phyloP scores from a whole-genome alignment of 148 eudicot genomes.

The Persicaria maculosa region DNA sequence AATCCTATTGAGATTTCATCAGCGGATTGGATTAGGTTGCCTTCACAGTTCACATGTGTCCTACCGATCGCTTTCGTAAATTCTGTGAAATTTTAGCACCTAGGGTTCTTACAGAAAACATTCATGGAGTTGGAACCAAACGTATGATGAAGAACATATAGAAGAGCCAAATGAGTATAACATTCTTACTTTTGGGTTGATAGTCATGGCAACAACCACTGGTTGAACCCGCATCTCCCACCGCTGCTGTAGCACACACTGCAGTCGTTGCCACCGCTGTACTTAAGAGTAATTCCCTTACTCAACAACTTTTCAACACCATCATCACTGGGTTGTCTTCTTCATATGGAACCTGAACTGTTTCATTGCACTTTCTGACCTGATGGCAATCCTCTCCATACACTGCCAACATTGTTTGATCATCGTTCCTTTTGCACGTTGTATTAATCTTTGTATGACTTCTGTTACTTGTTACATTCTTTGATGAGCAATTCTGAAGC shows the following conservation, averaged over 20 bases:
- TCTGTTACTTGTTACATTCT: not conserved
- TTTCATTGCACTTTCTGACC: not conserved
- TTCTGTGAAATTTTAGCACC: no score
- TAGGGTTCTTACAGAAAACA: no score
- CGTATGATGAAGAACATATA: not conserved
- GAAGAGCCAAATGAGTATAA: not conserved
- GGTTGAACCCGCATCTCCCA: slow-evolving; percentile 10
- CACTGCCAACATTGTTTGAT: not conserved
- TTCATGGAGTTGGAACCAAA: no score
- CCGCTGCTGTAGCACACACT: slow-evolving; percentile 1
- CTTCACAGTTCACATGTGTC: no score
- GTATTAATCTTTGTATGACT: not conserved
- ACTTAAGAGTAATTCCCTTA: not conserved
- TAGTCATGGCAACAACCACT: not conserved
- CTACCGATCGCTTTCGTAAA: no score
- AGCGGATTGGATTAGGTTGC: no score
- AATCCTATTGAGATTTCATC: not conserved
- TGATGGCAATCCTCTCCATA: not conserved
- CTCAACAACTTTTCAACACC: not conserved
- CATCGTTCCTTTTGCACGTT: not conserved
- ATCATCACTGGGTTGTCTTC: not conserved
- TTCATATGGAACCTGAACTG: not conserved
- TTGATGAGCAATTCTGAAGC: slow-evolving; percentile 6
- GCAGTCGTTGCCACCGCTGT: not conserved
- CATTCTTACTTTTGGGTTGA: no score